Evolutionary conservation across 2,329 filamentous ascomycete species (phyloP), one percentile per base, ranked within the genome.

Genomic region (Furcasterigmium sp.): DNA sequence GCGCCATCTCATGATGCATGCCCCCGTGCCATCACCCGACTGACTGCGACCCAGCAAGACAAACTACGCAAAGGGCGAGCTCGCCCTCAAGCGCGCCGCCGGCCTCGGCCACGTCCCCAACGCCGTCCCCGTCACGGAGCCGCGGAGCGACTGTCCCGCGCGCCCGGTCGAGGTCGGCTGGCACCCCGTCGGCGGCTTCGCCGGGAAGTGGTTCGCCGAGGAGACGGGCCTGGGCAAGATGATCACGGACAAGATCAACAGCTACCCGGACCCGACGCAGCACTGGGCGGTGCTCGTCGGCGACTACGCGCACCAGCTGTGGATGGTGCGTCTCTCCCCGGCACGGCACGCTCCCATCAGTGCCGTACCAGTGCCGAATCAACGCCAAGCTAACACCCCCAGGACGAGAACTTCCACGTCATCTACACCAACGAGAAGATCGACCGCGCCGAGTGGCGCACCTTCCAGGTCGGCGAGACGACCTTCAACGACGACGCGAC

Each of bases 201-300:
- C 72, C 1, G 76, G 75, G 32, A 78, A 76, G 51, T 80, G 76
- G 75, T 74, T 80, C 40, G 75, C 75, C 13, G 75, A 80, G 42
- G 62, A 73, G 52, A 77, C 75, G 1, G 70, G 72, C 0, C 54
- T 80, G 18, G 76, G 76, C 3, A 73, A 72, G 57, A 61, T 75
- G 62, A 79, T 80, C 46, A 77, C 73, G 0, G 70, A 76, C 37
- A 72, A 68, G 48, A 70, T 76, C 42, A 69, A 75, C 51, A 66
- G 63, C 44, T 78, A 75, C 47, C 76, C 76, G 0, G 76, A 80
- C 52, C 76, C 76, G 4, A 78, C 75, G 4, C 76, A 80, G 58
- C 76, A 80, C 52, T 80, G 76, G 76, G 75, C 74, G 3, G 72
- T 80, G 2, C 61, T 80, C 1, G 73, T 80, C 1, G 76, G 74